Evolutionary conservation across 139 green algal species (phyloP).

Genomic region (Pedinophyceae sp.): DNA sequence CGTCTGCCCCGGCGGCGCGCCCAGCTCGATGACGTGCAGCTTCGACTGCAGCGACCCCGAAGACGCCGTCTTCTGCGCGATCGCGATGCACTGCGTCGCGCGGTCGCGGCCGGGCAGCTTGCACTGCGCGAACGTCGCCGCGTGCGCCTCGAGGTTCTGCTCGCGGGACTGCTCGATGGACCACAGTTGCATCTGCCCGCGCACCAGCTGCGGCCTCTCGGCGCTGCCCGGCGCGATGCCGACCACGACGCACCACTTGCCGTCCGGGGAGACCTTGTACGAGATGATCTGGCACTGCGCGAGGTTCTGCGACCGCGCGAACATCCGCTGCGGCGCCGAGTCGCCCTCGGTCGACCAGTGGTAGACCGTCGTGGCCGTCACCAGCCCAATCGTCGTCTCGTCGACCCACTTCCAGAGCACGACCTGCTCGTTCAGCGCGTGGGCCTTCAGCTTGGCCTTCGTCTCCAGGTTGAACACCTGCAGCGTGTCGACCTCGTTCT

Average conservation of each 20-base stretch:
- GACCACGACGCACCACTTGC: constrained; percentile 93
- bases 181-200: constrained; percentile 98
- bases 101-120: constrained; percentile 28
- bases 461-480: constrained; percentile 97
- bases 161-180: constrained; percentile 86
- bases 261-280: constrained; percentile 69
- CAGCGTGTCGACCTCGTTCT: constrained; percentile 52
- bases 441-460: constrained; percentile 95
- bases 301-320: constrained; percentile 91
- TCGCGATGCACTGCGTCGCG: constrained; percentile 64
- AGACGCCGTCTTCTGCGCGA: constrained; percentile 88
- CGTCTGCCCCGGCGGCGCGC: constrained; percentile 32
- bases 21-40: constrained; percentile 97
- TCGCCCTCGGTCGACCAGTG: constrained; percentile 85
- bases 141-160: constrained; percentile 93
- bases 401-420: constrained; percentile 98
- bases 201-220: constrained; percentile 85
- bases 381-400: constrained; percentile 64
- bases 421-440: constrained; percentile 82
- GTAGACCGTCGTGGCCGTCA: constrained; percentile 82
- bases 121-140: constrained; percentile 76
- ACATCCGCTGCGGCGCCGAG: constrained; percentile 72
- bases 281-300: constrained; percentile 93
- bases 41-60: constrained; percentile 77
- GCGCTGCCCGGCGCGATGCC: constrained; percentile 85